Percentiles rank a stretch among this genome's conserved stretches.
These are phyloP conservation scores for Apophysomyces sp. DNA, from an alignment of 371 early-diverging fungal species.

Conservation along the genomic window DNA sequence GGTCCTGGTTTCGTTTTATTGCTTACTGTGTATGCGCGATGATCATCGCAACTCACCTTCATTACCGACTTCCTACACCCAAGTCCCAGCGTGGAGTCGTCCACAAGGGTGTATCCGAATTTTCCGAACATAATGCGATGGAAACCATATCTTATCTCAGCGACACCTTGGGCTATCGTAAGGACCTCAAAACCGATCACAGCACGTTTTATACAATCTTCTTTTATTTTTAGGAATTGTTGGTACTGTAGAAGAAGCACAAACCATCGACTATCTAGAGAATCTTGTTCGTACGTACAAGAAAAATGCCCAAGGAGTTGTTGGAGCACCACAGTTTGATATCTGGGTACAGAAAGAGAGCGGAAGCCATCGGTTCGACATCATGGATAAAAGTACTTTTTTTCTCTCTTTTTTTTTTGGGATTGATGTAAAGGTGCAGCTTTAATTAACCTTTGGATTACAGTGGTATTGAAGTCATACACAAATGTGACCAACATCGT, in stretches of 20 bases:
- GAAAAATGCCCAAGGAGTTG: conserved; percentile 26
- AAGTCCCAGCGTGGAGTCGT: conserved; percentile 33
- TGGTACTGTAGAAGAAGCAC: conserved; percentile 45
- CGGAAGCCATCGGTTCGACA: conserved; percentile 72
- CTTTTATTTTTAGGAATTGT: conserved; percentile 37
- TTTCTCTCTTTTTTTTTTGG: not conserved
- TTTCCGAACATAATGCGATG: conserved; percentile 60
- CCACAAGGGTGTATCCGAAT: conserved; percentile 33
- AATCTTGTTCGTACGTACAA: conserved; percentile 30
- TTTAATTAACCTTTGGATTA: not conserved
- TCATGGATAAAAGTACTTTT: conserved; percentile 65
- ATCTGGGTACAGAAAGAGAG: conserved; percentile 59
- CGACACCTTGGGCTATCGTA: conserved; percentile 57
- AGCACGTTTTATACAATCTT: conserved; percentile 12
- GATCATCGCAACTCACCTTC: conserved; percentile 31
- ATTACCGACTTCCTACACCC: conserved; percentile 44
- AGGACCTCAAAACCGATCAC: conserved; percentile 18
- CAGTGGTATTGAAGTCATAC: conserved; percentile 67
- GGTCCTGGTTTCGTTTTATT: conserved; percentile 13
- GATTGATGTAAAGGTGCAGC: not conserved
- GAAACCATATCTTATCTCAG: conserved; percentile 48
- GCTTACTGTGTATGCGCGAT: conserved; percentile 26
- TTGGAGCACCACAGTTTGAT: conserved; percentile 57
- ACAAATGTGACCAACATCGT: conserved; percentile 74
- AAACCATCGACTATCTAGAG: conserved; percentile 39